These are phyloP conservation scores for Xylariomycetidae sp. DNA, from an alignment of 2,329 filamentous ascomycete species.

Conservation along the genomic window DNA sequence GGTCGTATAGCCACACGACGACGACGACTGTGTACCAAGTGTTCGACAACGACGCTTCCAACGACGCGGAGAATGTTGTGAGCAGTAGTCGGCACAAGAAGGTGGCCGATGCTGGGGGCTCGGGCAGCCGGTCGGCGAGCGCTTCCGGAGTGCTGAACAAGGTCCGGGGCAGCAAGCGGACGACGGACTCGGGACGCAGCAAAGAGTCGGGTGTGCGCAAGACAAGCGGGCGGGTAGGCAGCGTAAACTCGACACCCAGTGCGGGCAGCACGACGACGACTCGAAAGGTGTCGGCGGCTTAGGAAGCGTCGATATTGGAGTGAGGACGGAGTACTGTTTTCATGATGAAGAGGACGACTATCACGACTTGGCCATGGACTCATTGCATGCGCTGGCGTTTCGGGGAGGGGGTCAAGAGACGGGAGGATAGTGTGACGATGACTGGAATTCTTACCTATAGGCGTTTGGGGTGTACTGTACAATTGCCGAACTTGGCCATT, in stretches of 20 bases:
- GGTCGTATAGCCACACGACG: conserved; percentile 70
- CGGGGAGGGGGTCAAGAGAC: conserved; percentile 5
- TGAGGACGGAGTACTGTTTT: too few relatives aligned
- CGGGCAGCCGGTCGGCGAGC: conserved; percentile 41
- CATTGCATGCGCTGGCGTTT: conserved; percentile 39
- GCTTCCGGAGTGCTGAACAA: conserved; percentile 55
- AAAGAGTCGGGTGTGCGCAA: conserved; percentile 56
- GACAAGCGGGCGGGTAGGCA: conserved; percentile 60
- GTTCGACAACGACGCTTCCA: conserved; percentile 61
- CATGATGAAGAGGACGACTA: conserved; percentile 41
- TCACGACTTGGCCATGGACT: conserved; percentile 36
- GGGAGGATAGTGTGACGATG: too few relatives aligned
- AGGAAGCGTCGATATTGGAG: too few relatives aligned
- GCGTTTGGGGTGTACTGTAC: too few relatives aligned
- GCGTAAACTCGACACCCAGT: conserved; percentile 41
- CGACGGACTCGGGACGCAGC: conserved; percentile 42
- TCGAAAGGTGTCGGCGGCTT: conserved; percentile 48
- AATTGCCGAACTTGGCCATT: too few relatives aligned
- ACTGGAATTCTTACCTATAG: too few relatives aligned
- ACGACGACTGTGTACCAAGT: conserved; percentile 63
- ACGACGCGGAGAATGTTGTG: conserved; percentile 68
- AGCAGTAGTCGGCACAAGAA: conserved; percentile 53
- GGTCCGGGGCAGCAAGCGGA: conserved; percentile 56
- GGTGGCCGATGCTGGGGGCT: conserved; percentile 32
- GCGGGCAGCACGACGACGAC: conserved; percentile 39